These are phyloP conservation scores for Barnettozyma botsteinii DNA, from an alignment of 805 yeast genomes.

Conservation along the genomic window DNA sequence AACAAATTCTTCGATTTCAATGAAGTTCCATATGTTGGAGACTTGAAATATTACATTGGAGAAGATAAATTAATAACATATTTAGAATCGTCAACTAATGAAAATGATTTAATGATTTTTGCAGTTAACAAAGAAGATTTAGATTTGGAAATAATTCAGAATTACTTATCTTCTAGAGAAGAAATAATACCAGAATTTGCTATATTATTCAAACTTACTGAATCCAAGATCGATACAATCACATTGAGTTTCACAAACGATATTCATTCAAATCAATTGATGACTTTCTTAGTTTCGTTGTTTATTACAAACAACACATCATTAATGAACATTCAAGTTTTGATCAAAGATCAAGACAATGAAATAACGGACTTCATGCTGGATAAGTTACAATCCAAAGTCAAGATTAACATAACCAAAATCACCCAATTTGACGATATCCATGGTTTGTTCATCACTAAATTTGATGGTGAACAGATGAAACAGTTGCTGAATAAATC, in stretches of 20 bases:
- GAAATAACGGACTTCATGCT: not conserved
- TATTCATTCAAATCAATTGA: slow-evolving; percentile 5
- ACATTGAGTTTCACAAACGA: slow-evolving; percentile 3
- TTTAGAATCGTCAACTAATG: slow-evolving; percentile 68
- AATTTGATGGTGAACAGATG: not conserved
- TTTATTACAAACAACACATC: slow-evolving; percentile 7
- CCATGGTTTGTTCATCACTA: slow-evolving; percentile 6
- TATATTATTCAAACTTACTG: slow-evolving; percentile 6
- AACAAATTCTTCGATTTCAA: slow-evolving; percentile 32
- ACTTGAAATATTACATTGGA: slow-evolving; percentile 56
- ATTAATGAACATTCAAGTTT: slow-evolving; percentile 2
- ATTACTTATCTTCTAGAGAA: slow-evolving; percentile 1
- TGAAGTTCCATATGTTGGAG: slow-evolving; percentile 64
- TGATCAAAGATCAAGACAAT: not conserved
- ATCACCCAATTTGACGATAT: slow-evolving; percentile 3
- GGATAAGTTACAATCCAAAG: slow-evolving; percentile 2
- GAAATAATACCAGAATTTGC: slow-evolving; percentile 10
- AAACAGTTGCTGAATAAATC: not conserved
- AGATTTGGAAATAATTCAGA: slow-evolving; percentile 6
- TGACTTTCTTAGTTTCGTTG: slow-evolving; percentile 3
- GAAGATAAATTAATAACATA: slow-evolving; percentile 63
- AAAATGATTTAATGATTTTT: slow-evolving; percentile 19
- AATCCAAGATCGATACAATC: slow-evolving; percentile 4
- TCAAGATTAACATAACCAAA: slow-evolving; percentile 1
- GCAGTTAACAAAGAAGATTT: slow-evolving; percentile 12